Conservation (phyloP, 805 yeast genomes). For the Kodamaea kaohsiungensis region DNA sequence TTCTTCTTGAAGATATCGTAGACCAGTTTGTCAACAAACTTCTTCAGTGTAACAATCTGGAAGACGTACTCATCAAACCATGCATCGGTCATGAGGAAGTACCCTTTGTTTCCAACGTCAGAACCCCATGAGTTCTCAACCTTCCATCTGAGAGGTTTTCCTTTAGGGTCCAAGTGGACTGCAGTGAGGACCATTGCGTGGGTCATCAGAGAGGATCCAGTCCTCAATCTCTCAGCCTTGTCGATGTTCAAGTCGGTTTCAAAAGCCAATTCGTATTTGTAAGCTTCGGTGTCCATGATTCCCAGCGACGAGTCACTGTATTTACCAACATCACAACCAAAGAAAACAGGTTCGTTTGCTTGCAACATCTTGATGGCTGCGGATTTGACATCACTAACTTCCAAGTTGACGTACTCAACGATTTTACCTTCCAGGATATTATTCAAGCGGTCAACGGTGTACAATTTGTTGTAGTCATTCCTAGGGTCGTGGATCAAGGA, state of each 20-base stretch:
- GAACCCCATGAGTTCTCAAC: slow-evolving; percentile 48
- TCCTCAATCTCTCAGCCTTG: slow-evolving; percentile 70
- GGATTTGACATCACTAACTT: slow-evolving; percentile 55
- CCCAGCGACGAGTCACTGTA: slow-evolving; percentile 66
- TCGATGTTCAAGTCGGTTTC: slow-evolving; percentile 50
- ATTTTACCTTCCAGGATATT: slow-evolving; percentile 71
- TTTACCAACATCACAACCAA: slow-evolving; percentile 88
- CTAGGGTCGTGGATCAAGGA: slow-evolving; percentile 84
- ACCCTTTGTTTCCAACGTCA: slow-evolving; percentile 42
- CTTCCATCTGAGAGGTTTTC: slow-evolving; percentile 44
- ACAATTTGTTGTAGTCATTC: slow-evolving; percentile 61
- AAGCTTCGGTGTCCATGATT: slow-evolving; percentile 68
- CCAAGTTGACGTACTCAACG: slow-evolving; percentile 70
- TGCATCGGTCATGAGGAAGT: slow-evolving; percentile 43
- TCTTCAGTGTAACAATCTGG: slow-evolving; percentile 41
- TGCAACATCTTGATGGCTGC: slow-evolving; percentile 69
- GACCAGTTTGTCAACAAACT: slow-evolving; percentile 36
- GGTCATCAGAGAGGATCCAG: slow-evolving; percentile 77
- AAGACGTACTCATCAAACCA: slow-evolving; percentile 47
- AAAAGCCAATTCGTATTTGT: slow-evolving; percentile 61
- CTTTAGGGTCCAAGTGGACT: slow-evolving; percentile 65
- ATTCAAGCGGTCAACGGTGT: slow-evolving; percentile 73
- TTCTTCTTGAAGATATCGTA: slow-evolving; percentile 37
- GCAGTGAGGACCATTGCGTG: slow-evolving; percentile 89
- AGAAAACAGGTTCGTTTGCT: slow-evolving; percentile 77